Evolutionary conservation across 2,329 filamentous ascomycete species (phyloP).

Genomic region (Dactylellina cionopaga): DNA sequence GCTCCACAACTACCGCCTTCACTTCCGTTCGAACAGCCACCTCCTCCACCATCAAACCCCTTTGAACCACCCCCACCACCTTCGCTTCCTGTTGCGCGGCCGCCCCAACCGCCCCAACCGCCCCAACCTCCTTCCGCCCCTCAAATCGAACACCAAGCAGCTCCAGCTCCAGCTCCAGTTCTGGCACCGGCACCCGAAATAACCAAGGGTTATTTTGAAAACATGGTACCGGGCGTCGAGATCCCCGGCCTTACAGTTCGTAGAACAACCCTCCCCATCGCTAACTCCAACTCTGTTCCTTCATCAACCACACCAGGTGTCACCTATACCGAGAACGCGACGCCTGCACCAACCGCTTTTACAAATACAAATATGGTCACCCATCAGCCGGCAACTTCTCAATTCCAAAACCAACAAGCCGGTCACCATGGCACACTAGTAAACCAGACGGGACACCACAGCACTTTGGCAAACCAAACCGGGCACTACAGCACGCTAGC

Average conservation of each 20-base stretch:
- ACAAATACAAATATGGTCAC: neutral
- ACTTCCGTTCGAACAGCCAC: neutral
- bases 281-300: neutral
- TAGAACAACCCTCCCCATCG: conserved; percentile 7
- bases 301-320: neutral
- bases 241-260: conserved; percentile 35
- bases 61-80: neutral
- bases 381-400: neutral
- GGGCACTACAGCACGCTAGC: conserved; percentile 8
- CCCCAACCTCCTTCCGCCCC: neutral
- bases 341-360: neutral
- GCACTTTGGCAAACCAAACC: conserved; percentile 3
- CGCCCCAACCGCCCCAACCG: neutral
- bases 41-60: neutral
- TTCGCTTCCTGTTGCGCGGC: neutral
- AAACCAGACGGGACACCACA: neutral
- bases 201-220: conserved; percentile 32
- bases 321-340: neutral
- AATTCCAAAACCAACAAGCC: conserved; percentile 22
- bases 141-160: neutral
- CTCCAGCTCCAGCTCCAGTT: neutral
- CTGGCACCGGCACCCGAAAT: neutral
- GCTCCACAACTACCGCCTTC: conserved; percentile 19
- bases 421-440: neutral
- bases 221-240: conserved; percentile 8